phyloP scores from a whole-genome alignment of 305 asterid genomes.

The Solanum hybrid region DNA sequence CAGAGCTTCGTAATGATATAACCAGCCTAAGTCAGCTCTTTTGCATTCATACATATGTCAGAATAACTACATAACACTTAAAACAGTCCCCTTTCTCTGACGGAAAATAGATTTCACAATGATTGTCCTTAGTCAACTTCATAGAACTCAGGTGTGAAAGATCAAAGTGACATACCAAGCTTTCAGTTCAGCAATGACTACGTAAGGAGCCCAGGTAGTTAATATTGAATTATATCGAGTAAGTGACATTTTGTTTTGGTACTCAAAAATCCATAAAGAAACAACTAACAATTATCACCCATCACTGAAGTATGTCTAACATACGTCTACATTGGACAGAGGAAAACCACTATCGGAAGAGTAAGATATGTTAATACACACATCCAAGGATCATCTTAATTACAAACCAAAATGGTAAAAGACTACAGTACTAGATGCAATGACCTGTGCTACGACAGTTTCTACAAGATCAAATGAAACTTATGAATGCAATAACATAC shows the following conservation, averaged over 20 bases:
- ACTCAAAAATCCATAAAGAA: background rate
- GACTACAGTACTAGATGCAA: background rate
- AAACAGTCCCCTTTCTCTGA: background rate
- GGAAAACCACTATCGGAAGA: background rate
- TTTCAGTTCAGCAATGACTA: background rate
- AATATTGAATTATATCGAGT: background rate
- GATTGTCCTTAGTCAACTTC: background rate
- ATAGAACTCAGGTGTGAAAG: background rate
- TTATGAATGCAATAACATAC: background rate
- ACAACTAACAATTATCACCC: background rate
- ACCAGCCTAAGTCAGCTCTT: background rate
- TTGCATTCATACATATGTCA: background rate
- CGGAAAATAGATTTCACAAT: background rate
- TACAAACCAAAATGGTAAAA: background rate
- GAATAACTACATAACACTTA: background rate
- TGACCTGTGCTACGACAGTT: background rate
- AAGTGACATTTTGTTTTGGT: background rate
- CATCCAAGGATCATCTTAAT: background rate
- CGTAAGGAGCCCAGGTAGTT: background rate
- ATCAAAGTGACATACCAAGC: background rate
- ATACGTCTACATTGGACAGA: background rate
- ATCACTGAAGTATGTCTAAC: background rate
- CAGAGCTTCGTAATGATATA: background rate
- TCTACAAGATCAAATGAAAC: background rate
- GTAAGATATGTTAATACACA: background rate